Conservation (phyloP, 805 yeast species). For the Danielia reshetovae region DNA sequence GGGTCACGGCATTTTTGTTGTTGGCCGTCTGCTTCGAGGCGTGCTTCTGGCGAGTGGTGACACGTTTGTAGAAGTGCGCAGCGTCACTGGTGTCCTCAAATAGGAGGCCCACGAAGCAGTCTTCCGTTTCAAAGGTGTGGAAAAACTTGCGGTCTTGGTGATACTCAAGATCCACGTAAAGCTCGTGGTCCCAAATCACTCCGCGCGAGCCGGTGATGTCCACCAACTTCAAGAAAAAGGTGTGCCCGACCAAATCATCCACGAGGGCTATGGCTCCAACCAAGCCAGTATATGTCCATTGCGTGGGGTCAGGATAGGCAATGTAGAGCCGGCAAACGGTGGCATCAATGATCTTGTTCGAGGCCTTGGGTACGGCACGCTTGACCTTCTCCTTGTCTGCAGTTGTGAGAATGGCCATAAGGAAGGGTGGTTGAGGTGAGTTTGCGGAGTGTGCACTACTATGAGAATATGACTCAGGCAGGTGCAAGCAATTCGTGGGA, state of each 20-base stretch:
- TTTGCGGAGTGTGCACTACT: too few species aligned
- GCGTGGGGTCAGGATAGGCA: constrained; percentile 77
- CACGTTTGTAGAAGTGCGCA: constrained; percentile 75
- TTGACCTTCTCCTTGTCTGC: constrained; percentile 85
- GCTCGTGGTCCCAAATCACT: constrained; percentile 95
- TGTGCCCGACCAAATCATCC: constrained; percentile 92
- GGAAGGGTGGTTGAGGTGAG: not conserved
- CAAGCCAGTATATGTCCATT: constrained; percentile 87
- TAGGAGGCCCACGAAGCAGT: constrained; percentile 78
- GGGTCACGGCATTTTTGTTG: constrained; percentile 84
- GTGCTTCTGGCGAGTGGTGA: constrained; percentile 69
- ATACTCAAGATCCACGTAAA: constrained; percentile 83
- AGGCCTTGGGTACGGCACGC: constrained; percentile 80
- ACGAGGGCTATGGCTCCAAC: constrained; percentile 84
- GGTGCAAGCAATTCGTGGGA: too few species aligned
- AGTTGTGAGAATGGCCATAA: constrained; percentile 38
- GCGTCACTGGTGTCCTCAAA: constrained; percentile 92
- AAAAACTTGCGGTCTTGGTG: constrained; percentile 93
- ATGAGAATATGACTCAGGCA: too few species aligned
- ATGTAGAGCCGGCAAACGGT: constrained; percentile 86
- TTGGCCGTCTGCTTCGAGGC: constrained; percentile 82
- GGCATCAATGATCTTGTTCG: constrained; percentile 85
- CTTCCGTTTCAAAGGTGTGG: constrained; percentile 92
- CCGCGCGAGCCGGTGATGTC: constrained; percentile 82
- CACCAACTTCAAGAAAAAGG: constrained; percentile 84